These are phyloP conservation scores for Spinacia oleracea DNA, from an alignment of 179 eudicot species.

Conservation along the genomic window DNA sequence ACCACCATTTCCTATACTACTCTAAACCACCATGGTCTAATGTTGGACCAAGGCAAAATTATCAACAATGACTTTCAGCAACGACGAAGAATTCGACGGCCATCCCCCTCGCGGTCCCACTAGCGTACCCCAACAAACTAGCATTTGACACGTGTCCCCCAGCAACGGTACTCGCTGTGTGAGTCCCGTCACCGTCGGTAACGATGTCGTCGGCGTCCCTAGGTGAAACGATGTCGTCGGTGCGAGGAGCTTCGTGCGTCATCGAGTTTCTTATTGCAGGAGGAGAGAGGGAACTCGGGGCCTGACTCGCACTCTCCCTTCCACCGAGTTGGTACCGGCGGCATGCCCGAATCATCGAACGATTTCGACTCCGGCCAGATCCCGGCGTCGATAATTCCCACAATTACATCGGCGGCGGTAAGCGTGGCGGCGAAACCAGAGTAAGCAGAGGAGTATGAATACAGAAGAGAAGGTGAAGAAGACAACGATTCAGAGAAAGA, in stretches of 20 bases:
- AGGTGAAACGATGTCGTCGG: slow-evolving; percentile 50
- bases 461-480: slow-evolving; percentile 37
- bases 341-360: slow-evolving; percentile 56
- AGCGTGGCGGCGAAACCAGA: slow-evolving; percentile 73
- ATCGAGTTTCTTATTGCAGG: slow-evolving; percentile 67
- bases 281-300: slow-evolving; percentile 35
- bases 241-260: slow-evolving; percentile 66
- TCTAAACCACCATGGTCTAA: too few species aligned
- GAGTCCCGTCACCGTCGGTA: slow-evolving; percentile 91
- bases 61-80: too few species aligned
- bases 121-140: slow-evolving; percentile 68
- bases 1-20: too few species aligned
- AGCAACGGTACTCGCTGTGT: slow-evolving; percentile 79
- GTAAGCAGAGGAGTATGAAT: slow-evolving; percentile 61
- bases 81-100: too few species aligned
- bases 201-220: too few species aligned
- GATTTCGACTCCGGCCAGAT: slow-evolving; percentile 78
- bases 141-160: slow-evolving; percentile 66
- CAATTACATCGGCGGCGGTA: slow-evolving; percentile 46
- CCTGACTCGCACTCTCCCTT: slow-evolving; percentile 62
- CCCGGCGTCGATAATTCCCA: slow-evolving; percentile 82
- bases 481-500: slow-evolving; percentile 21
- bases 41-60: too few species aligned
- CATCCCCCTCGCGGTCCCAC: slow-evolving; percentile 87
- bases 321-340: slow-evolving; percentile 58